A percentile compares a stretch with the other conserved stretches of the same genome.
These are phyloP conservation scores for Pythium vanterpoolii DNA, from an alignment of 352 stramenopile species.

Conservation along the genomic window DNA sequence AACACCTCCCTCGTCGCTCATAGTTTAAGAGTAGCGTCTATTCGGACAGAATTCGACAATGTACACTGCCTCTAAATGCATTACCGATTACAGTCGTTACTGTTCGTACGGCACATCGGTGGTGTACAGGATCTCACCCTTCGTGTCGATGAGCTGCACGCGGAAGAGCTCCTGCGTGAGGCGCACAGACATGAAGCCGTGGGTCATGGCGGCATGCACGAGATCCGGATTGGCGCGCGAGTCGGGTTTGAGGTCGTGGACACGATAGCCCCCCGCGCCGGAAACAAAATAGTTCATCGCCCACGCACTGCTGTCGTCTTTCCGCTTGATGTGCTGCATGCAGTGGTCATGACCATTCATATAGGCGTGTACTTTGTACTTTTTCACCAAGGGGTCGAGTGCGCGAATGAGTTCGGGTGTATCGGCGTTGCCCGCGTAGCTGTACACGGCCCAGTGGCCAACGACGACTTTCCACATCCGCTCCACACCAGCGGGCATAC, in stretches of 20 bases:
- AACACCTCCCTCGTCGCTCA: too few species aligned
- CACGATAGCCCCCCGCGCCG: constrained; percentile 68
- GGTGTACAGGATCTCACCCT: constrained; percentile 74
- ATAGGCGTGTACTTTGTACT: constrained; percentile 84
- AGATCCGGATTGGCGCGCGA: constrained; percentile 65
- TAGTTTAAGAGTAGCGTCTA: too few species aligned
- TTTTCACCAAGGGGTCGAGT: constrained; percentile 70
- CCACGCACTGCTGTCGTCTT: constrained; percentile 33
- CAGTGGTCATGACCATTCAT: constrained; percentile 87
- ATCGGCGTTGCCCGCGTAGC: constrained; percentile 77
- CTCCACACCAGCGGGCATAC: constrained; percentile 60
- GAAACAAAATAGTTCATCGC: constrained; percentile 78
- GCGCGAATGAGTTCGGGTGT: constrained; percentile 71
- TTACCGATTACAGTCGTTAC: not conserved
- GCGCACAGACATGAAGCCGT: constrained; percentile 82
- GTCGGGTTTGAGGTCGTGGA: constrained; percentile 64
- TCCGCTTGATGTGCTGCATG: constrained; percentile 74
- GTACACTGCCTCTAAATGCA: not conserved
- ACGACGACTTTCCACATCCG: constrained; percentile 86
- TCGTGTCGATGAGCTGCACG: constrained; percentile 70
- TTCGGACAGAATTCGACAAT: too few species aligned
- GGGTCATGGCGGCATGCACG: constrained; percentile 76
- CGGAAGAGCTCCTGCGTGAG: constrained; percentile 67
- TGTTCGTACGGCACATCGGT: constrained; percentile 61
- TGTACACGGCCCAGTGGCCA: constrained; percentile 84